These are phyloP conservation scores for Erodium moschatum DNA, from an alignment of 441 rosid species.

Conservation along the genomic window DNA sequence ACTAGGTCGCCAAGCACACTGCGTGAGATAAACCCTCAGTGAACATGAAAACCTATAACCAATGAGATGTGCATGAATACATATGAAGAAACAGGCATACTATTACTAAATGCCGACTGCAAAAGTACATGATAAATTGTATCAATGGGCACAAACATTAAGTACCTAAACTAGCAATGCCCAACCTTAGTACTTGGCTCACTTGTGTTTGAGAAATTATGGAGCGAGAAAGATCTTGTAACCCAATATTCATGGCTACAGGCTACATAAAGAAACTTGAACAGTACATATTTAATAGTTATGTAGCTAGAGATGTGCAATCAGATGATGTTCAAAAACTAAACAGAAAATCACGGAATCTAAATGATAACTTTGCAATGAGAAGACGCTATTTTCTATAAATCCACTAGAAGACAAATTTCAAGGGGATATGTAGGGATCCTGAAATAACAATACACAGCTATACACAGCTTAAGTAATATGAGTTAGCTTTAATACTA, in stretches of 20 bases:
- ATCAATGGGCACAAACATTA: background rate
- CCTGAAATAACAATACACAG: no score
- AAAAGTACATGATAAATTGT: background rate
- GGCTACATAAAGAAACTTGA: background rate
- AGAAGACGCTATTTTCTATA: no score
- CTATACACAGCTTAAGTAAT: no score
- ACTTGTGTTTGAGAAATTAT: background rate
- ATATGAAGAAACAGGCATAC: background rate
- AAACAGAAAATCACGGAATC: background rate
- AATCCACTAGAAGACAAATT: no score
- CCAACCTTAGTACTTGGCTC: background rate
- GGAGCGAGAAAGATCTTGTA: background rate
- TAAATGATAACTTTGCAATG: background rate
- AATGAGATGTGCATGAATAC: background rate
- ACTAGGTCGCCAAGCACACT: constrained; percentile 17
- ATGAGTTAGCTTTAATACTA: no score
- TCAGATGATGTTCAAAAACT: background rate
- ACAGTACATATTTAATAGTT: no score
- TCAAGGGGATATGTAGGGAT: no score
- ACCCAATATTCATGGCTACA: background rate
- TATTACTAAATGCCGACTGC: background rate
- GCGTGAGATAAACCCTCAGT: constrained; percentile 15
- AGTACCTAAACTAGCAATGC: background rate
- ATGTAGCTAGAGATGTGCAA: background rate
- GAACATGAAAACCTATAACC: background rate